phyloP scores from a whole-genome alignment of 257 asterid genomes.

The Ophiorrhiza pumila region DNA sequence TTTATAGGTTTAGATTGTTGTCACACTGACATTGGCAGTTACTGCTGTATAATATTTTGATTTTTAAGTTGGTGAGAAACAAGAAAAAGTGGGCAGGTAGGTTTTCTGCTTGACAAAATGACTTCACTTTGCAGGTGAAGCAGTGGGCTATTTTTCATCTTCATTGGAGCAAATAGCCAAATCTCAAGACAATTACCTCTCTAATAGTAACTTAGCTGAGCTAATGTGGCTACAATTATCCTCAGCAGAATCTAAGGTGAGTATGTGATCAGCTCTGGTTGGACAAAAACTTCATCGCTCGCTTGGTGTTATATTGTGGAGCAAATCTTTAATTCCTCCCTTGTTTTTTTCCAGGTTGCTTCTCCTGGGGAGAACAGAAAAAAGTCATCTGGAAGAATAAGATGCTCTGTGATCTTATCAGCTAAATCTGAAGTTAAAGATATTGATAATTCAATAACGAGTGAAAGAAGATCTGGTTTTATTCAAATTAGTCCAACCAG shows the following conservation, averaged over 20 bases:
- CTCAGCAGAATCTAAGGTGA: constrained; percentile 59
- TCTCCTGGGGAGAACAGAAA: constrained; percentile 23
- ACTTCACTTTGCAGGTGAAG: constrained; percentile 52
- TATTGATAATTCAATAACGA: constrained; percentile 33
- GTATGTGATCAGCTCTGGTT: constrained; percentile 21
- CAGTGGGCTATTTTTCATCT: constrained; percentile 62
- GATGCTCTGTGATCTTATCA: constrained; percentile 58
- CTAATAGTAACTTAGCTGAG: constrained; percentile 34
- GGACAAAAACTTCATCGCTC: constrained; percentile 9
- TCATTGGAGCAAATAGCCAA: constrained; percentile 51
- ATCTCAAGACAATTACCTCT: constrained; percentile 33
- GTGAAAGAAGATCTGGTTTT: constrained; percentile 49
- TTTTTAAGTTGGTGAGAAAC: neutral
- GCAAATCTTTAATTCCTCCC: constrained; percentile 13
- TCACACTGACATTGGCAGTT: neutral
- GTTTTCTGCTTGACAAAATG: constrained; percentile 4
- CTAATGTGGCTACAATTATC: constrained; percentile 67
- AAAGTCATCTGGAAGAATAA: constrained; percentile 50
- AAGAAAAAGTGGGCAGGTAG: neutral
- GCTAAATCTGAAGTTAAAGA: constrained; percentile 40
- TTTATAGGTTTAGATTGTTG: neutral
- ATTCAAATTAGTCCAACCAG: constrained; percentile 80
- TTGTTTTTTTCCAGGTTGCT: constrained; percentile 41
- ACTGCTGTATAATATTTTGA: neutral
- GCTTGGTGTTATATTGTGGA: neutral